Percentiles rank a stretch among this genome's conserved stretches.
These are phyloP conservation scores for Allium cepa DNA, from an alignment of 106 monocot species.

Conservation along the genomic window DNA sequence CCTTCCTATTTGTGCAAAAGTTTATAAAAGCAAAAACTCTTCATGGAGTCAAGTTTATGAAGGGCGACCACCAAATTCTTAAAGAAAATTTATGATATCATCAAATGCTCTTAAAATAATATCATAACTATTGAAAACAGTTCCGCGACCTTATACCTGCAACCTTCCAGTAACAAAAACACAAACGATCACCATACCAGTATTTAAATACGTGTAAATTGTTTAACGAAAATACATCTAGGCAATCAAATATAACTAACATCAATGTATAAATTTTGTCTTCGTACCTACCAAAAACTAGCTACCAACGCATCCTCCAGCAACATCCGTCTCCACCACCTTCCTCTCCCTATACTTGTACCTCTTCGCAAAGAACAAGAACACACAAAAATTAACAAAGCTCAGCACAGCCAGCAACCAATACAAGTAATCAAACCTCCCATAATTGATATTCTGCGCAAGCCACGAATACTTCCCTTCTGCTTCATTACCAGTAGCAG, in stretches of 20 bases:
- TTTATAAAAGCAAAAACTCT: too few species aligned
- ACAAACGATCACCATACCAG: too few species aligned
- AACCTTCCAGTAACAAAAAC: too few species aligned
- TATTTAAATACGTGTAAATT: neutral
- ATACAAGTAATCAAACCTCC: conserved; percentile 78
- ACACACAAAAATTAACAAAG: conserved; percentile 55
- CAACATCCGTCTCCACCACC: conserved; percentile 3
- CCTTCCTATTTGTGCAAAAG: too few species aligned
- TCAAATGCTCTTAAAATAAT: too few species aligned
- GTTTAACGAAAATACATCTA: neutral
- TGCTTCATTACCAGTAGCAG: conserved; percentile 51
- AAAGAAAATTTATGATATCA: too few species aligned
- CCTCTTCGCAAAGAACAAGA: conserved; percentile 50
- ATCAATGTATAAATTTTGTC: neutral
- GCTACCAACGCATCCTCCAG: neutral
- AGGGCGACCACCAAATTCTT: too few species aligned
- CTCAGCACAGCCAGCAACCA: conserved; percentile 73
- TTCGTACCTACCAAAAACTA: conserved; percentile 3
- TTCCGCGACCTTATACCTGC: too few species aligned
- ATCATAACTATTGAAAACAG: too few species aligned
- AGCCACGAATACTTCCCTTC: conserved; percentile 66
- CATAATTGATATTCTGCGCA: conserved; percentile 81
- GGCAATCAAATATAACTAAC: conserved; percentile 1
- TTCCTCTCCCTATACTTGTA: conserved; percentile 58
- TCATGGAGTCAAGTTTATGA: too few species aligned